Evolutionary conservation across 2,329 filamentous ascomycete genomes (phyloP).

Genomic region (Exophiala sp.): DNA sequence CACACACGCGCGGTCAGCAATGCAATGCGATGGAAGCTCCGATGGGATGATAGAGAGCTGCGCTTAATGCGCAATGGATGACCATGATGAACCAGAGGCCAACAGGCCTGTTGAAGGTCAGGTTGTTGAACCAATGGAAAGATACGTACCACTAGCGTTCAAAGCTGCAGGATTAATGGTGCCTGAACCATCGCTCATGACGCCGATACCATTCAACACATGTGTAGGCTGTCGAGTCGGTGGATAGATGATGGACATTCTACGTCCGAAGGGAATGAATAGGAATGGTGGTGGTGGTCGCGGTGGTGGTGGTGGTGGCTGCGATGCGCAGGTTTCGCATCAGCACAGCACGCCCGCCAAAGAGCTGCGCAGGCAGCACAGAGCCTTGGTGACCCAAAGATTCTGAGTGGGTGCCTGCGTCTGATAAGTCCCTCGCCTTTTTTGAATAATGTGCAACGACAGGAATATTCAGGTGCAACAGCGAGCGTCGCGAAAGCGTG

Average conservation of each 20-base stretch:
- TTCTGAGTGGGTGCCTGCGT: slow-evolving; percentile 23
- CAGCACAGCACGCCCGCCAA: slow-evolving; percentile 12
- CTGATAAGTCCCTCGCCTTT: slow-evolving; percentile 16
- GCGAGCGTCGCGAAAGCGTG: slow-evolving; percentile 16
- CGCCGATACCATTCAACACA: slow-evolving; percentile 60
- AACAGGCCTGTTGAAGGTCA: slow-evolving; percentile 6
- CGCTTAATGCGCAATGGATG: slow-evolving; percentile 8
- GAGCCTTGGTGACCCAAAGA: slow-evolving; percentile 22
- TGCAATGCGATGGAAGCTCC: slow-evolving; percentile 11
- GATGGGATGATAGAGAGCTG: slow-evolving; percentile 12
- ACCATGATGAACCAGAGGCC: slow-evolving; percentile 6
- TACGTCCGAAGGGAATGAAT: slow-evolving; percentile 11
- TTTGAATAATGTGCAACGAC: slow-evolving; percentile 15
- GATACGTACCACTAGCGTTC: slow-evolving; percentile 66
- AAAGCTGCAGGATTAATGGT: slow-evolving; percentile 89
- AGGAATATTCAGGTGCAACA: slow-evolving; percentile 20
- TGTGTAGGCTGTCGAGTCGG: slow-evolving; percentile 49
- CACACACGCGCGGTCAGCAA: slow-evolving; percentile 33
- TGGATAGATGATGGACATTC: slow-evolving; percentile 43
- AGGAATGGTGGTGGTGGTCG: slow-evolving; percentile 12
- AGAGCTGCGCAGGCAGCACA: slow-evolving; percentile 24
- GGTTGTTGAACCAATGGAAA: slow-evolving; percentile 12
- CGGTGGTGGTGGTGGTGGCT: slow-evolving; percentile 15
- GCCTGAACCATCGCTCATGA: slow-evolving; percentile 67
- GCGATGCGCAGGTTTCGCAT: slow-evolving; percentile 27